phyloP scores from a whole-genome alignment of 2,329 filamentous ascomycete genomes.

The Colletotrichum plurivorum region DNA sequence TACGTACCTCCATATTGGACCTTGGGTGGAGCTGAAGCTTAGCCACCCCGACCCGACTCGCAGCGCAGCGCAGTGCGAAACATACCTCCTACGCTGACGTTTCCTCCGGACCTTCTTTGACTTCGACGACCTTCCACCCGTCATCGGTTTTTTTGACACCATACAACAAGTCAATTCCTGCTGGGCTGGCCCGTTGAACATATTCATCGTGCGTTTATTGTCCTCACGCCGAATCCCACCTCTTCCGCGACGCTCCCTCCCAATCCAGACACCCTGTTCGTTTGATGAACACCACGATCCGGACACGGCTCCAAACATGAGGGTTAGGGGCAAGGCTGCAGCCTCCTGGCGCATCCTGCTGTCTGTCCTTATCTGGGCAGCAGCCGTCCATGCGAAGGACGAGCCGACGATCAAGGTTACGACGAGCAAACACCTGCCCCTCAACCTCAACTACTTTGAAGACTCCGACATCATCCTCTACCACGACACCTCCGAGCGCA shows the following conservation, averaged over 20 bases:
- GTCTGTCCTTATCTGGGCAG: slow-evolving; percentile 60
- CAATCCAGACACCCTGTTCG: slow-evolving; percentile 21
- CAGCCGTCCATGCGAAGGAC: slow-evolving; percentile 67
- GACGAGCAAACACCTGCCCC: slow-evolving; percentile 76
- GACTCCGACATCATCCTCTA: slow-evolving; percentile 87
- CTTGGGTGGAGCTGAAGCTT: slow-evolving; percentile 39
- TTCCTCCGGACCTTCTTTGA: slow-evolving; percentile 35
- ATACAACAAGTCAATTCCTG: slow-evolving; percentile 26
- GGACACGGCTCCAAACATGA: slow-evolving; percentile 64
- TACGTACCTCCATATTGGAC: too few relatives aligned
- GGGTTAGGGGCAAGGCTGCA: slow-evolving; percentile 63
- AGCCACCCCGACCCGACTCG: slow-evolving; percentile 39
- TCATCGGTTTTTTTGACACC: slow-evolving; percentile 18
- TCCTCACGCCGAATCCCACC: slow-evolving; percentile 18
- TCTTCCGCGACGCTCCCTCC: neutral
- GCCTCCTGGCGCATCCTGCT: slow-evolving; percentile 66
- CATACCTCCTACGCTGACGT: slow-evolving; percentile 41
- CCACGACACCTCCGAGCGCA: slow-evolving; percentile 74
- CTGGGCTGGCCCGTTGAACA: slow-evolving; percentile 35
- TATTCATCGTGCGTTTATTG: slow-evolving; percentile 4
- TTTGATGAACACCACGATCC: slow-evolving; percentile 60
- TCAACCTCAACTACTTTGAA: slow-evolving; percentile 89
- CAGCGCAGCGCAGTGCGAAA: slow-evolving; percentile 32
- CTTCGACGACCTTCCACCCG: slow-evolving; percentile 34
- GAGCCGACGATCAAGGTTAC: slow-evolving; percentile 76